Evolutionary conservation across 2,329 filamentous ascomycete species (phyloP).

Genomic region (Orbilia javanica): DNA sequence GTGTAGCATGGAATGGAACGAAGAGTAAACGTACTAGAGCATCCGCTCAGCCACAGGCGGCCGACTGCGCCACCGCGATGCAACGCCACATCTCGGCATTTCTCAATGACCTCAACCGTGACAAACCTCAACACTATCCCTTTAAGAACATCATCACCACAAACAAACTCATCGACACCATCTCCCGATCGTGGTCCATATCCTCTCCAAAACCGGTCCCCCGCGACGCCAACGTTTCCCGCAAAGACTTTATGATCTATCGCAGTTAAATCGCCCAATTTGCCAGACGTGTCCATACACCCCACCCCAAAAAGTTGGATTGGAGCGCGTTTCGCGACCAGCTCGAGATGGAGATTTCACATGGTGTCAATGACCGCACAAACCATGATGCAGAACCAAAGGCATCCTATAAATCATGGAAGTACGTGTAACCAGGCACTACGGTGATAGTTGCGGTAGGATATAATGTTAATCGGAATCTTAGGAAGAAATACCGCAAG

Average conservation of each 20-base stretch:
- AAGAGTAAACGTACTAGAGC: too few species aligned
- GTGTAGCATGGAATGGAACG: too few species aligned
- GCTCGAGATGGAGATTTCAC: conserved; percentile 57
- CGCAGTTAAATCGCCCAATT: conserved; percentile 5
- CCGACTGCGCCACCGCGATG: too few species aligned
- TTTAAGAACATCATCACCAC: conserved; percentile 29
- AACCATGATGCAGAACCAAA: conserved; percentile 61
- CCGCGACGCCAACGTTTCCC: not conserved
- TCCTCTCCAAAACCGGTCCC: not conserved
- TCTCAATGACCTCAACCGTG: conserved; percentile 14
- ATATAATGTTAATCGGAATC: conserved; percentile 64
- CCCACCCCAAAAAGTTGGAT: conserved; percentile 46
- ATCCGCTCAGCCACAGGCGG: conserved; percentile 11
- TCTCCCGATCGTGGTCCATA: not conserved
- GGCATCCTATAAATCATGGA: conserved; percentile 65
- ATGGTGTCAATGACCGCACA: conserved; percentile 56
- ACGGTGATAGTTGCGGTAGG: conserved; percentile 65
- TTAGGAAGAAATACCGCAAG: conserved; percentile 93
- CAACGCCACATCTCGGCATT: conserved; percentile 25
- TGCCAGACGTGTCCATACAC: conserved; percentile 31
- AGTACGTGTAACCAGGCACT: conserved; percentile 62
- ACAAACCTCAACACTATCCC: conserved; percentile 32
- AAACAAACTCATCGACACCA: conserved; percentile 16
- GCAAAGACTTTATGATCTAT: not conserved
- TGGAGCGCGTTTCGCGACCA: conserved; percentile 59